These are phyloP conservation scores for Oryza longistaminata DNA, from an alignment of 176 grass and related monocot species.

Conservation along the genomic window DNA sequence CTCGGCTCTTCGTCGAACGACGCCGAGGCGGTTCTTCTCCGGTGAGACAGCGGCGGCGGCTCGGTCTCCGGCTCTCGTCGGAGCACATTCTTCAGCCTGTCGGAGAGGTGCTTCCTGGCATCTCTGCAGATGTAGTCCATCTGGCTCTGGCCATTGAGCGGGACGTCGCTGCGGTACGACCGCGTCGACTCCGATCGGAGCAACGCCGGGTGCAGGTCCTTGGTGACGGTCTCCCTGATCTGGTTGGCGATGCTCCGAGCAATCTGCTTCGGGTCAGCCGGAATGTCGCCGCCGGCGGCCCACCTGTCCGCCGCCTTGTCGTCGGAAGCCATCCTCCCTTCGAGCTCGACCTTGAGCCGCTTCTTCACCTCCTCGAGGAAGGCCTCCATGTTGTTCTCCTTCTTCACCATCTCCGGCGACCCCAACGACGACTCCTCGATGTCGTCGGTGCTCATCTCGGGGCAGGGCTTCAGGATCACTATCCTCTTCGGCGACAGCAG, in stretches of 20 bases:
- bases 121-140: conserved; percentile 56
- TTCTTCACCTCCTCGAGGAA: conserved; percentile 97
- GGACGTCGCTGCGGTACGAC: conserved; percentile 55
- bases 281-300: conserved; percentile 1
- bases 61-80: conserved; percentile 54
- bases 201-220: conserved; percentile 55
- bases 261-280: conserved; percentile 71
- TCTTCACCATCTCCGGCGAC: conserved; percentile 82
- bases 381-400: conserved; percentile 79
- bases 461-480: conserved; percentile 86
- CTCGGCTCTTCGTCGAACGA: conserved; percentile 54
- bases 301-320: conserved; percentile 39
- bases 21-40: conserved; percentile 23
- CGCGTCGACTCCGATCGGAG: conserved; percentile 61
- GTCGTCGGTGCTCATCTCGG: conserved; percentile 64
- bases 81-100: conserved; percentile 69
- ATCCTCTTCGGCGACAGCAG: conserved; percentile 68
- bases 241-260: conserved; percentile 69
- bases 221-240: conserved; percentile 69
- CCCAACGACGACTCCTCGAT: conserved; percentile 70
- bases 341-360: conserved; percentile 77
- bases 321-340: conserved; percentile 44
- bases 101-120: conserved; percentile 66
- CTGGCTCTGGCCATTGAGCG: conserved; percentile 44
- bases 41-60: conserved; percentile 29